Conservation (phyloP, 176 grass and related monocot genomes). For the Musa schizocarpa region DNA sequence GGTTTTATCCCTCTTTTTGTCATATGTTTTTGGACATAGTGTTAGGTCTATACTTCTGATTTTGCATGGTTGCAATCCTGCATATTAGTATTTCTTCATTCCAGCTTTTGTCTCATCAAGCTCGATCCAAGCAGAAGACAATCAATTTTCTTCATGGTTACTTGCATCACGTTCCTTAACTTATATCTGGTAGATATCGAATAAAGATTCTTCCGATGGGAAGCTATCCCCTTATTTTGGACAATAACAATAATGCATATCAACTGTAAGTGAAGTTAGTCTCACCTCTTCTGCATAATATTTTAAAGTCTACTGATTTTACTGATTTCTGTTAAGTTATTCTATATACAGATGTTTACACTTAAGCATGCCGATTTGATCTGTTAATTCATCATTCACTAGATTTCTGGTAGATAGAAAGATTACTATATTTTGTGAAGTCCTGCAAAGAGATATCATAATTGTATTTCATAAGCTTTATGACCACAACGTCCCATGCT, state of each 20-base stretch:
- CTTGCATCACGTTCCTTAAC: background rate
- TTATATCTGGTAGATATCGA: slow-evolving; percentile 55
- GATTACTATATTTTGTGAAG: background rate
- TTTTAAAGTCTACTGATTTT: background rate
- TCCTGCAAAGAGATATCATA: background rate
- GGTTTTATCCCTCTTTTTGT: background rate
- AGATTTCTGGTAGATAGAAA: background rate
- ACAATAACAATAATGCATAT: slow-evolving; percentile 70
- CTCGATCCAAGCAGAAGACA: background rate
- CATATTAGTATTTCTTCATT: background rate
- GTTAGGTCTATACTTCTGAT: background rate
- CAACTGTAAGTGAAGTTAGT: slow-evolving; percentile 50
- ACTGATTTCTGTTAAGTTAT: background rate
- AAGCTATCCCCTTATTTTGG: slow-evolving; percentile 84
- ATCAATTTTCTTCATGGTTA: background rate
- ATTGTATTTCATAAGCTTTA: background rate
- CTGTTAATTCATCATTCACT: background rate
- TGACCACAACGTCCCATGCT: too few species aligned
- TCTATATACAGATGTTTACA: background rate
- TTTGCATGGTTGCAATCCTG: background rate
- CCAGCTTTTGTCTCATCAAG: background rate
- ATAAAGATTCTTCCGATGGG: slow-evolving; percentile 98
- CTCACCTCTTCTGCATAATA: slow-evolving; percentile 8
- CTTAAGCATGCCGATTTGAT: background rate
- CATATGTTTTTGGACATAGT: background rate